Evolutionary conservation across 192 early-diverging fungal species (phyloP).

Genomic region (Coemansia sp.): DNA sequence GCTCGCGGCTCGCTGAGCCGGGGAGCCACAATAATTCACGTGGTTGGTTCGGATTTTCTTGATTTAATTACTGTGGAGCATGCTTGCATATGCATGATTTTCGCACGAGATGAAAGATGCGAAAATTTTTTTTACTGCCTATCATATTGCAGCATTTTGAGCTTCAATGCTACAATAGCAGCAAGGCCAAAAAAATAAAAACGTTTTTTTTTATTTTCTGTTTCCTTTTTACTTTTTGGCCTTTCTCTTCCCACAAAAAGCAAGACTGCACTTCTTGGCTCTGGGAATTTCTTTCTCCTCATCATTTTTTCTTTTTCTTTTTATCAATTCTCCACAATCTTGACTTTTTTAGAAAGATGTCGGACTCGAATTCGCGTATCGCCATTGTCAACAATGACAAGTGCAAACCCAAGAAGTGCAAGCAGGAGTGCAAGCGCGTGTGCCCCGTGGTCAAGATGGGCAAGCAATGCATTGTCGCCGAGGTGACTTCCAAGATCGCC

Average conservation of each 20-base stretch:
- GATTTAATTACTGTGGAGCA: slow-evolving; percentile 4
- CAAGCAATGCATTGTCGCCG: slow-evolving; percentile 95
- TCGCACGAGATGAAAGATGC: slow-evolving; percentile 6
- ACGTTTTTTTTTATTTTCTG: slow-evolving; percentile 1
- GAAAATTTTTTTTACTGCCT: neutral
- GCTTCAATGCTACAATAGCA: neutral
- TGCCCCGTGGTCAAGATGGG: slow-evolving; percentile 98
- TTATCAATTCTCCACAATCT: neutral
- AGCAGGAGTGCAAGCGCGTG: slow-evolving; percentile 96
- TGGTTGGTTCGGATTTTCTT: neutral
- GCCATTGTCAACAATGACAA: slow-evolving; percentile 94
- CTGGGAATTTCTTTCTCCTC: slow-evolving; percentile 1
- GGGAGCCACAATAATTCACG: slow-evolving; percentile 43
- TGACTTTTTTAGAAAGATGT: slow-evolving; percentile 58
- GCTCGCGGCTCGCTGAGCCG: neutral
- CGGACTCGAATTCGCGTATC: slow-evolving; percentile 88
- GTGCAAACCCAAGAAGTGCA: slow-evolving; percentile 99
- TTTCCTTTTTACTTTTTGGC: slow-evolving; percentile 2
- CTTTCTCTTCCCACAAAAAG: neutral
- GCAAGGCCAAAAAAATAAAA: neutral
- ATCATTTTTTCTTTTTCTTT: slow-evolving; percentile 9
- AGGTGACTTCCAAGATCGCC: slow-evolving; percentile 83
- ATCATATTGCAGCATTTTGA: neutral
- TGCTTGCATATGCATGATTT: neutral
- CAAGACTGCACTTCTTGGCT: neutral